Conservation (phyloP, 331 rosid species). For the Malus hybrid region DNA sequence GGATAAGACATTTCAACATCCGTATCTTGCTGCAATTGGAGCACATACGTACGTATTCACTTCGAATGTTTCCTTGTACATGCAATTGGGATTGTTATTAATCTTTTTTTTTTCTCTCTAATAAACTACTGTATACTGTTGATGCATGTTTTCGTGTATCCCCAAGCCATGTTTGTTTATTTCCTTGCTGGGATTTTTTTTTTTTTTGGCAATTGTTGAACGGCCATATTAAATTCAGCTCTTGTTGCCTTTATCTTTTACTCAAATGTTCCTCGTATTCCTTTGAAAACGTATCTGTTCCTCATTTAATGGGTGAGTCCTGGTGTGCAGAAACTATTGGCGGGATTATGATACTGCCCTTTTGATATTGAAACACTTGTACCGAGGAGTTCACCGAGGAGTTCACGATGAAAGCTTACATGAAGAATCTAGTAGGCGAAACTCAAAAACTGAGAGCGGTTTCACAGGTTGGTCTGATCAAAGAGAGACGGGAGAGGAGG, state of each 20-base stretch:
- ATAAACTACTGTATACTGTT: too few species aligned
- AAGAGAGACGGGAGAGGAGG: conserved; percentile 52
- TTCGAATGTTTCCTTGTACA: too few species aligned
- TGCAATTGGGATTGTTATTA: too few species aligned
- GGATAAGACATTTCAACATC: conserved; percentile 92
- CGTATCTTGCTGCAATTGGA: conserved; percentile 85
- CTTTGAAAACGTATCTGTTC: not conserved
- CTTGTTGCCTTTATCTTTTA: not conserved
- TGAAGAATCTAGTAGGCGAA: conserved; percentile 10
- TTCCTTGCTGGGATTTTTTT: too few species aligned
- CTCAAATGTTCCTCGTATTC: not conserved
- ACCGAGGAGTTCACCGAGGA: conserved; percentile 47
- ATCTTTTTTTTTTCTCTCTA: too few species aligned
- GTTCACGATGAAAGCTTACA: conserved; percentile 40
- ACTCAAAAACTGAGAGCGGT: conserved; percentile 19
- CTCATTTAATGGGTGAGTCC: conserved; percentile 1
- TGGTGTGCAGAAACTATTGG: conserved; percentile 77
- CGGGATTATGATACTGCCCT: conserved; percentile 88
- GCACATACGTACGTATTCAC: conserved; percentile 68
- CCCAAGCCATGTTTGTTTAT: too few species aligned
- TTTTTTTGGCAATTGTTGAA: too few species aligned
- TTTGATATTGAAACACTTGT: conserved; percentile 79
- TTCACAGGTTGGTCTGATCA: conserved; percentile 41
- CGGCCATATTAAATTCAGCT: too few species aligned
- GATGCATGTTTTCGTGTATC: too few species aligned